Base-by-base conservation (phyloP, 1,284 basidiomycete species). In the Cerioporus squamosus region DNA sequence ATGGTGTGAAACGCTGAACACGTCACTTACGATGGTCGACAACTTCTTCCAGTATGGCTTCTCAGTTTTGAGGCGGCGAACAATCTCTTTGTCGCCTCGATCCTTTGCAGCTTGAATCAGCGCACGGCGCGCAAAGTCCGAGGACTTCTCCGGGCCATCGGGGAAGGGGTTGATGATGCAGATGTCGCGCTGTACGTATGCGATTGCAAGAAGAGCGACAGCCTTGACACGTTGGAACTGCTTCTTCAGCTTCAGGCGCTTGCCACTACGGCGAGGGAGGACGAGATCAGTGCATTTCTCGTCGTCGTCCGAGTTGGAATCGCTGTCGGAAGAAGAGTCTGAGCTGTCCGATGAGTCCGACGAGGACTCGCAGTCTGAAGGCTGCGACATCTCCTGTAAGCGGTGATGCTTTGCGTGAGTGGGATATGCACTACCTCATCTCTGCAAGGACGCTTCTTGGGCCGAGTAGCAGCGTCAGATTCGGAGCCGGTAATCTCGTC, bases 151-250 rank as follows among this genome's bases (percentile, higher is more conserved):
- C n/a, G 22, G 9, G 12, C 45, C 45, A 15, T 46, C 26, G 1
- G 45, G 45, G 24, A n/a, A 46, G 14, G 26, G 26, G 26, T 46
- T 46, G 44, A 44, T 22, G 2, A 26, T 6, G 24, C 18, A 22
- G 1, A 44, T n/a, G 20, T 44, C 23, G 15, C 15, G 15, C 5
- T 5, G 5, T 17, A 46, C 17, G 26, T 31, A 8, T 14, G 2
- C 18, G 26, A 46, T 31, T 0, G 45, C 26, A 1, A 6, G 45
- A 2, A 7, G 4, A 1, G 26, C 45, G 45, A 46, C 26, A 4
- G 2, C 9, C 3, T n/a, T 8, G 1, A 46, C 45, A 6, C 45
- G 45, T 2, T 14, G 45, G 5, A 10, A 70, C 70, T 57, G 26
- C 8, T 18, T 46, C 26, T 31, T 29, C 2, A 46, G 45, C n/a